Percentiles rank a stretch among this genome's conserved stretches.
These are phyloP conservation scores for Hypomontagnella monticulosa DNA, from an alignment of 495 filamentous ascomycete genomes.

Conservation along the genomic window DNA sequence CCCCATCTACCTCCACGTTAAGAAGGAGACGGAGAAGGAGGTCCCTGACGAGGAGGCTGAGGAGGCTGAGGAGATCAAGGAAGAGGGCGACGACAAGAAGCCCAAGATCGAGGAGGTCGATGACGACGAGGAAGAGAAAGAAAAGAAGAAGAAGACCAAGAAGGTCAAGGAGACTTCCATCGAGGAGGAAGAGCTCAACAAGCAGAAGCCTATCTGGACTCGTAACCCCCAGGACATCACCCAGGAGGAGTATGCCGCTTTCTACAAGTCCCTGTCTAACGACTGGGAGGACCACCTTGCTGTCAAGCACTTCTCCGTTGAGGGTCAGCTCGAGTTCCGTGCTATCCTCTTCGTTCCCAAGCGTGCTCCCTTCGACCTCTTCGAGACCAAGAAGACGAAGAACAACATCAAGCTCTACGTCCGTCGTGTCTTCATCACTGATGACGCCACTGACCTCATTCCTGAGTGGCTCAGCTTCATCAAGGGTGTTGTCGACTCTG, in stretches of 20 bases:
- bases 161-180: conserved; percentile 98
- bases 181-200: conserved; percentile 99
- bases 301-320: conserved; percentile 99
- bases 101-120: conserved; percentile 84
- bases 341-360: conserved; percentile 99
- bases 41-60: conserved; percentile 97
- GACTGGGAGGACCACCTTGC: conserved; percentile 99
- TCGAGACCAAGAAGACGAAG: conserved; percentile 99
- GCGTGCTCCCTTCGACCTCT: conserved; percentile 98
- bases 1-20: conserved; percentile 99
- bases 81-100: conserved; percentile 76
- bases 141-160: conserved; percentile 96
- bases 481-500: conserved; percentile 99
- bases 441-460: conserved; percentile 98
- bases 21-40: conserved; percentile 99
- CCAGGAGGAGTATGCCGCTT: conserved; percentile 95
- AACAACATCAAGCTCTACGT: conserved; percentile 99
- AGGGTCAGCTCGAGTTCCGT: conserved; percentile 99
- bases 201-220: conserved; percentile 99
- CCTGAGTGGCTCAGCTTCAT: conserved; percentile 99
- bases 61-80: conserved; percentile 65
- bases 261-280: conserved; percentile 99
- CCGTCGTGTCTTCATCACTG: conserved; percentile 99
- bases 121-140: conserved; percentile 85
- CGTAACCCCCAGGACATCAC: conserved; percentile 96